These are phyloP conservation scores for Emmonsia crescens DNA, from an alignment of 2,329 filamentous ascomycete genomes.

Conservation along the genomic window DNA sequence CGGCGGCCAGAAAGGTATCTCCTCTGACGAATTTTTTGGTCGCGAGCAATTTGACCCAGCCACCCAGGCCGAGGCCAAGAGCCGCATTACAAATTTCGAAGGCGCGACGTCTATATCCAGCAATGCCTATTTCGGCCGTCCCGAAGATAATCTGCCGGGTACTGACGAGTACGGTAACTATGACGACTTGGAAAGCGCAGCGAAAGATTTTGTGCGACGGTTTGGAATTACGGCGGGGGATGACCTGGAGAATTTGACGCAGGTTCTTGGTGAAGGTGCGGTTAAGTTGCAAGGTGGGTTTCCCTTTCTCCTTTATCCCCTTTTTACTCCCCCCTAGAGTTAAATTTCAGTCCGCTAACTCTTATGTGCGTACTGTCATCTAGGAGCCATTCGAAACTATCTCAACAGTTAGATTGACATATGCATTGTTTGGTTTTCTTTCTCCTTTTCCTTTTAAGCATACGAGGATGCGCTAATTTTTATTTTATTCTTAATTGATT, in stretches of 20 bases:
- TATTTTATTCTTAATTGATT: background rate
- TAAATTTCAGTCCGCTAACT: background rate
- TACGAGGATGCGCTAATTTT: background rate
- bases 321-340: background rate
- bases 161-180: conserved; percentile 58
- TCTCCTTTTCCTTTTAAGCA: conserved; percentile 5
- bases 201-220: conserved; percentile 89
- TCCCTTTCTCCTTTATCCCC: background rate
- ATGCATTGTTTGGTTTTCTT: background rate
- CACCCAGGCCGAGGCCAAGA: conserved; percentile 75
- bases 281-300: conserved; percentile 62
- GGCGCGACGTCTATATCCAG: conserved; percentile 86
- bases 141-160: conserved; percentile 61
- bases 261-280: conserved; percentile 75
- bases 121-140: conserved; percentile 93
- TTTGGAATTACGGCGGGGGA: conserved; percentile 95
- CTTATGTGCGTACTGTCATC: background rate
- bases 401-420: conserved; percentile 34
- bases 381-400: conserved; percentile 40
- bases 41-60: conserved; percentile 74
- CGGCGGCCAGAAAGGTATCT: conserved; percentile 86
- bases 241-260: conserved; percentile 81
- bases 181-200: conserved; percentile 81
- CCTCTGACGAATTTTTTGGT: conserved; percentile 96
- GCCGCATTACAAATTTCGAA: conserved; percentile 81